Evolutionary conservation across 768 basidiomycete species (phyloP).

Genomic region (Mycena haematopus): DNA sequence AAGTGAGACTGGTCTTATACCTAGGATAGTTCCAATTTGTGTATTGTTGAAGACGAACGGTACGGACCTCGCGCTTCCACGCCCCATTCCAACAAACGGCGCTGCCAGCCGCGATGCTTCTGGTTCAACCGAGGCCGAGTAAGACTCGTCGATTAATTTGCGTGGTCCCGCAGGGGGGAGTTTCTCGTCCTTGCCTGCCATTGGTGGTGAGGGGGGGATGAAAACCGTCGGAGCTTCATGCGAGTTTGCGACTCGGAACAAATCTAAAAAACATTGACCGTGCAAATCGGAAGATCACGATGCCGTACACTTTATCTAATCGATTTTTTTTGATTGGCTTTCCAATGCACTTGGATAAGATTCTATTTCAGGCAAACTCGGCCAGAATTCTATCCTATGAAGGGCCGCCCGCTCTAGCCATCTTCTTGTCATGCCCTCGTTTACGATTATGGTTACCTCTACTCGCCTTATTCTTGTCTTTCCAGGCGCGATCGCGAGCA

Average conservation of each 20-base stretch:
- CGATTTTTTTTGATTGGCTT: background rate
- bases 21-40: background rate
- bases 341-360: no score
- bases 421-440: slow-evolving; percentile 89
- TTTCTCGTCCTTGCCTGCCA: background rate
- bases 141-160: background rate
- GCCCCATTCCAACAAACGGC: slow-evolving; percentile 23
- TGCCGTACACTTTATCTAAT: background rate
- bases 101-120: slow-evolving; percentile 13
- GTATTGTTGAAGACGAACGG: background rate
- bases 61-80: slow-evolving; percentile 27
- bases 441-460: slow-evolving; percentile 77
- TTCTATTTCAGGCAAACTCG: no score
- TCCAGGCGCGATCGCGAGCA: slow-evolving; percentile 69
- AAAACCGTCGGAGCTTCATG: background rate
- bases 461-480: slow-evolving; percentile 80
- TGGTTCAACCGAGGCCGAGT: background rate
- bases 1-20: slow-evolving; percentile 24
- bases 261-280: no score
- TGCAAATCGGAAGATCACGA: background rate
- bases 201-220: background rate
- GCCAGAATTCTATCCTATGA: slow-evolving; percentile 19
- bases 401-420: slow-evolving; percentile 67
- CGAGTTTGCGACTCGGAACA: background rate
- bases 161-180: background rate